A percentile compares a stretch with the other conserved stretches of the same genome.
phyloP scores from a whole-genome alignment of 1,284 basidiomycete species.

The Taiwanofungus camphoratus region DNA sequence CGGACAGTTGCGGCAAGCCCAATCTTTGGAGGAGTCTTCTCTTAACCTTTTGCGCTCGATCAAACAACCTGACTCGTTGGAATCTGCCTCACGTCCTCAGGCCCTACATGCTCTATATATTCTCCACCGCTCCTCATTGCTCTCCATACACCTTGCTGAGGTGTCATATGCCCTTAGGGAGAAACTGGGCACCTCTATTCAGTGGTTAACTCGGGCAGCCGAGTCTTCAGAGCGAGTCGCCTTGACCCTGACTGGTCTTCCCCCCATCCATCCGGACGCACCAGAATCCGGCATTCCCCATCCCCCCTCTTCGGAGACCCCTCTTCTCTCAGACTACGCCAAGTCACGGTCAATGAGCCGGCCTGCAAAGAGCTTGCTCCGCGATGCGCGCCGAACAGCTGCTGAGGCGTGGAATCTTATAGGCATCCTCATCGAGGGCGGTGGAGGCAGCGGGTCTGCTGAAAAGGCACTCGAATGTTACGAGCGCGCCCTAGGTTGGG shows the following conservation, averaged over 20 bases:
- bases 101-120: constrained; percentile 63
- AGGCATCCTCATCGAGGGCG: constrained; percentile 40
- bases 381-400: constrained; percentile 65
- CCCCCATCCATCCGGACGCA: constrained; percentile 31
- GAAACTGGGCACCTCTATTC: constrained; percentile 42
- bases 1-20: constrained; percentile 63
- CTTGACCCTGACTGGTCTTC: constrained; percentile 43
- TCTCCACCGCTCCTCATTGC: constrained; percentile 65
- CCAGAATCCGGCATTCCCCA: constrained; percentile 34
- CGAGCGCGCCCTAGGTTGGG: constrained; percentile 59
- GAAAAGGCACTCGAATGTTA: constrained; percentile 47
- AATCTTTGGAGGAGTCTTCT: constrained; percentile 58
- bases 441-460: constrained; percentile 28
- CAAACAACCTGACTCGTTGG: constrained; percentile 40
- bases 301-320: constrained; percentile 38
- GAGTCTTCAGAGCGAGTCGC: constrained; percentile 65
- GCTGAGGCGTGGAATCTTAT: constrained; percentile 65
- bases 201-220: constrained; percentile 54
- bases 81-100: constrained; percentile 46
- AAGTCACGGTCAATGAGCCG: constrained; percentile 45
- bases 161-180: constrained; percentile 57
- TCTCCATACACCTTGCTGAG: constrained; percentile 73
- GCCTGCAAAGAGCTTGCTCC: constrained; percentile 54
- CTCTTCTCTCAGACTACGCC: constrained; percentile 38
- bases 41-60: constrained; percentile 65